Evolutionary conservation across 2,329 filamentous ascomycete species (phyloP).

Genomic region (Chaetomiaceae sp.): DNA sequence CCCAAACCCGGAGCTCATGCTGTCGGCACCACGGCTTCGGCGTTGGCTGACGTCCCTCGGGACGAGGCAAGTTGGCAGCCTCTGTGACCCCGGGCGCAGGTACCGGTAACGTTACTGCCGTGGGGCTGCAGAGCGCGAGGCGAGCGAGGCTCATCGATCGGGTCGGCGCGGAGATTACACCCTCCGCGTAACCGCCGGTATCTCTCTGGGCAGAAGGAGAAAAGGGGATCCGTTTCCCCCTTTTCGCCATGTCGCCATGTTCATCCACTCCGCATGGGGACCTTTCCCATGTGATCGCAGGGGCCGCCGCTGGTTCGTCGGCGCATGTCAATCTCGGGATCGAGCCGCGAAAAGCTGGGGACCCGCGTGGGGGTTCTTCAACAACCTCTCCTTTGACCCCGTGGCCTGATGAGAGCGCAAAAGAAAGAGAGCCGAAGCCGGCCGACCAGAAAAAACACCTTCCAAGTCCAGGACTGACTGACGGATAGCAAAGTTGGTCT

Average conservation of each 20-base stretch:
- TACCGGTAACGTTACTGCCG: too few species aligned
- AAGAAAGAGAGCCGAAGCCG: too few species aligned
- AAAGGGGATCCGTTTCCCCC: conserved; percentile 2
- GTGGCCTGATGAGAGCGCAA: too few species aligned
- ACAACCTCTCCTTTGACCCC: too few species aligned
- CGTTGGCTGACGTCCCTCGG: neutral
- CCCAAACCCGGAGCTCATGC: too few species aligned
- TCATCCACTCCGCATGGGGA: conserved; percentile 10
- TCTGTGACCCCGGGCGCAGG: too few species aligned
- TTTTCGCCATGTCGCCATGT: conserved; percentile 4
- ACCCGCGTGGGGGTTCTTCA: neutral
- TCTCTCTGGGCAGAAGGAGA: neutral
- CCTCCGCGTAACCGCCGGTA: neutral
- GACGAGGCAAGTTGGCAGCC: neutral
- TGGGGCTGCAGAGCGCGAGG: too few species aligned
- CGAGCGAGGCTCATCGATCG: too few species aligned
- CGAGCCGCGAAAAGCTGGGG: conserved; percentile 10
- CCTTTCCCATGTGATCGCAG: conserved; percentile 23
- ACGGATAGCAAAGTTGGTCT: too few species aligned
- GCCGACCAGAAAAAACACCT: too few species aligned
- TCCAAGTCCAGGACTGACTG: too few species aligned
- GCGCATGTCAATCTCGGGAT: conserved; percentile 9
- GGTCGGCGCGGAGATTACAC: conserved; percentile 10
- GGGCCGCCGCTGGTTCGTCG: conserved; percentile 13
- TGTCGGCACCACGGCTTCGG: conserved; percentile 10